These are phyloP conservation scores for Corylus americana DNA, from an alignment of 306 rosid species.

Conservation along the genomic window DNA sequence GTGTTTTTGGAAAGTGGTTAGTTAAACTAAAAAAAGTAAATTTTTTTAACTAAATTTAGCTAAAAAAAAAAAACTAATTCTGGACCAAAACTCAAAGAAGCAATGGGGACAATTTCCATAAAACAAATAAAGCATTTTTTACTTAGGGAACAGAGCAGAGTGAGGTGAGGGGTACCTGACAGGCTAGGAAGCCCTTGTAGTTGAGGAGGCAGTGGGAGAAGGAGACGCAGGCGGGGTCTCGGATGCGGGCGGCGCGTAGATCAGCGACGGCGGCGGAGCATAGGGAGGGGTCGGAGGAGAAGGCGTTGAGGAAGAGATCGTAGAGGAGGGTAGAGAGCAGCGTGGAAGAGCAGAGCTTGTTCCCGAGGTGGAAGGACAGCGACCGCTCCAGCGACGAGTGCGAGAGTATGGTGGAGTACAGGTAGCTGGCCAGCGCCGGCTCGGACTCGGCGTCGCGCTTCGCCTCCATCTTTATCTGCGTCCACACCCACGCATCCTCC, in stretches of 20 bases:
- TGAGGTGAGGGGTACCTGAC: conserved; percentile 49
- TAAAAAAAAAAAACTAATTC: too few relatives aligned
- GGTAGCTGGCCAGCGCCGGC: conserved; percentile 93
- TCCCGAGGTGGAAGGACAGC: conserved; percentile 81
- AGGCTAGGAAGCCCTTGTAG: conserved; percentile 88
- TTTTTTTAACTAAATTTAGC: too few relatives aligned
- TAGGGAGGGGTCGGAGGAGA: conserved; percentile 60
- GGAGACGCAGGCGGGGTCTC: conserved; percentile 89
- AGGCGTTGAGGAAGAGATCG: conserved; percentile 79
- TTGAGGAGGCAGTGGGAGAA: conserved; percentile 92
- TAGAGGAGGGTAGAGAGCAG: conserved; percentile 91
- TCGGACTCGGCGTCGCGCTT: conserved; percentile 84
- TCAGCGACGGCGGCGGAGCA: conserved; percentile 77
- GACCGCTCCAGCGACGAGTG: conserved; percentile 80
- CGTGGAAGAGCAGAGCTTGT: conserved; percentile 91
- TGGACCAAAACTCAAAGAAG: too few relatives aligned
- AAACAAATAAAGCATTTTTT: background rate
- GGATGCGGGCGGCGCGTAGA: conserved; percentile 69
- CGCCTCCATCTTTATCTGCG: conserved; percentile 82
- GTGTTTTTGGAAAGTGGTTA: too few relatives aligned
- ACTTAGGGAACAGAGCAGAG: background rate
- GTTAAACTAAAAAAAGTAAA: too few relatives aligned
- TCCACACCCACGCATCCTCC: conserved; percentile 72
- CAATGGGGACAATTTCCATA: background rate
- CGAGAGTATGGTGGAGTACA: conserved; percentile 82